Evolutionary conservation across 176 grass and related monocot genomes (phyloP).

Genomic region (Aegilops tauschii): DNA sequence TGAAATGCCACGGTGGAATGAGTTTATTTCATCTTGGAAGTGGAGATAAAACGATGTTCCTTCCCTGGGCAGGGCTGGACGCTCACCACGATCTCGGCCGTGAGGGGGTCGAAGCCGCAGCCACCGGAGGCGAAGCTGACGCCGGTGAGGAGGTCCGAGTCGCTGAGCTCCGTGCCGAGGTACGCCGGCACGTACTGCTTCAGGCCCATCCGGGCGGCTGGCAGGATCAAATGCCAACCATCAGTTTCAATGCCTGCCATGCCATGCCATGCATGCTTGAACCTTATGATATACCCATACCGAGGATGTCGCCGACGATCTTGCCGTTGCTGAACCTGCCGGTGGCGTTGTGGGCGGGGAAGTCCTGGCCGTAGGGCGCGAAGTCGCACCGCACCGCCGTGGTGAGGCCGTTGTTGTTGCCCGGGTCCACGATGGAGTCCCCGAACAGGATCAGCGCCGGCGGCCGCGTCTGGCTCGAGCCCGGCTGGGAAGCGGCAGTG

Average conservation of each 20-base stretch:
- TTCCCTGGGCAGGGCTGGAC: background rate
- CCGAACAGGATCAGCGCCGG: constrained; percentile 71
- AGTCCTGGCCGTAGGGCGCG: constrained; percentile 72
- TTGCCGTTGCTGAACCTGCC: constrained; percentile 84
- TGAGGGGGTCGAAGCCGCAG: constrained; percentile 77
- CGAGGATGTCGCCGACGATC: constrained; percentile 64
- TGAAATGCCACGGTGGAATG: constrained; percentile 19
- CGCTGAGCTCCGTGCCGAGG: constrained; percentile 59
- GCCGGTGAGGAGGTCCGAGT: constrained; percentile 80
- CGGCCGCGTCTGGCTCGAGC: background rate
- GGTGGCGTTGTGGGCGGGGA: constrained; percentile 54
- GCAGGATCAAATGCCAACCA: background rate
- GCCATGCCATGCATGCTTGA: background rate
- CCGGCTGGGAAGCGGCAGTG: background rate
- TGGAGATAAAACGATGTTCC: background rate
- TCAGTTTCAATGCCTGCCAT: background rate
- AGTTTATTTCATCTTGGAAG: background rate
- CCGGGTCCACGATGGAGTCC: constrained; percentile 75
- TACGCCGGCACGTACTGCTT: constrained; percentile 79
- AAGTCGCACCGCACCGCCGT: constrained; percentile 50
- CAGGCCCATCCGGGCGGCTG: constrained; percentile 62
- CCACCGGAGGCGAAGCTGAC: constrained; percentile 86
- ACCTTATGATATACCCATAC: constrained; percentile 7
- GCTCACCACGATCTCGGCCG: constrained; percentile 55
- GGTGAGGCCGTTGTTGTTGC: constrained; percentile 72